Base-by-base conservation (phyloP, 768 basidiomycete species). In the Piloderma croceum region DNA sequence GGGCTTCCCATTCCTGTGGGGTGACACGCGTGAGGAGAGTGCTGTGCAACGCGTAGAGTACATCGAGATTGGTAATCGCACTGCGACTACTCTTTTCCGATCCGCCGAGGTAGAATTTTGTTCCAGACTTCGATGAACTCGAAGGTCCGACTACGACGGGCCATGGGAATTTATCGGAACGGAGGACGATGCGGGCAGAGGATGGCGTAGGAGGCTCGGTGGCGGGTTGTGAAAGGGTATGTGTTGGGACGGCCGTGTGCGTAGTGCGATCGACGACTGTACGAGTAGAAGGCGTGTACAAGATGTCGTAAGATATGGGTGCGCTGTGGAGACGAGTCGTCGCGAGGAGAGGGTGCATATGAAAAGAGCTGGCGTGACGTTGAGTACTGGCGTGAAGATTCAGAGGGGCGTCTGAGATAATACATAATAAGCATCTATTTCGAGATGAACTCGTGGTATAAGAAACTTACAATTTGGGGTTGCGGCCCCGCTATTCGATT, bases 281-380 rank as follows among this genome's bases (percentile, higher is more conserved):
- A 24, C 70, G 69, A 12, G 75, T 65, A 17, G 78, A 77, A 10
- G 81, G 81, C 1, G 77, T 67, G 46, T 67, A 76, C 2, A 61
- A 64, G 15, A 78, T 57, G 51, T 83, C 77, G 57, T 77, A 83
- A 22, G 72, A 72, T 41, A 83, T 77, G 22, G 81, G 79, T 2
- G 81, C 76, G 42, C 65, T 70, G 44, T 77, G 74, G 13, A 73
- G 61, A 31, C 71, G 70, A 20, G 73, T 74, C 37, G 70, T 67
- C 3, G 79, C 76, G 36, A 83, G 68, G 0, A 83, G 59, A 4
- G 81, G 81, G 50, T 83, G 81, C 72, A 83, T 77, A 51, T 77
- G 71, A 19, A 77, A 52, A 29, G 69, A 57, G 4, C 52, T 48
- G 12, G 61, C 57, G 40, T 50, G 68, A 50, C 48, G 61, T 52